A percentile compares a stretch with the other conserved stretches of the same genome.
These are phyloP conservation scores for Paecilomyces fulvus DNA, from an alignment of 2,329 filamentous ascomycete genomes.

Conservation along the genomic window DNA sequence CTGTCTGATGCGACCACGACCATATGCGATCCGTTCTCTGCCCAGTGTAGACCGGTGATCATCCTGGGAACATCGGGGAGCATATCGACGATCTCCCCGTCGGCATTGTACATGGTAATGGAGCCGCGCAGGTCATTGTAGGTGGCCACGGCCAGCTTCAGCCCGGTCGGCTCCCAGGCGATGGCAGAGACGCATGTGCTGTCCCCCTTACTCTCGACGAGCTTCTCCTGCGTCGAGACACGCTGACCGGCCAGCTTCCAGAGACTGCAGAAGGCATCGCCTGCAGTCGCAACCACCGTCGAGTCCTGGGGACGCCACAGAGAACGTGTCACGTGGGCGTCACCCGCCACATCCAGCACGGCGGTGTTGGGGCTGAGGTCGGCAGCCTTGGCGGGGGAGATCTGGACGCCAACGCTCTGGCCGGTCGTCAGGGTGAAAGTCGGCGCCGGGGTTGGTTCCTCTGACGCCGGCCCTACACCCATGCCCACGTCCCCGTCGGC, in stretches of 20 bases:
- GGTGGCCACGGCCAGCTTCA: slow-evolving; percentile 39
- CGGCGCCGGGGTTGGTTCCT: slow-evolving; percentile 22
- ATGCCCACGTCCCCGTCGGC: slow-evolving; percentile 39
- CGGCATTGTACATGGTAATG: slow-evolving; percentile 36
- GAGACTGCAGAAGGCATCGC: slow-evolving; percentile 37
- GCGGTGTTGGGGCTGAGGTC: slow-evolving; percentile 38
- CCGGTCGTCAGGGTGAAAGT: slow-evolving; percentile 36
- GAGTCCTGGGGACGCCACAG: slow-evolving; percentile 39
- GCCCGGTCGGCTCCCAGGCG: slow-evolving; percentile 38
- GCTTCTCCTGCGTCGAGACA: slow-evolving; percentile 20
- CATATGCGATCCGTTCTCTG: slow-evolving; percentile 28
- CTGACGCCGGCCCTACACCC: slow-evolving; percentile 27
- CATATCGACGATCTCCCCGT: slow-evolving; percentile 36
- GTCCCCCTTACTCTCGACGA: slow-evolving; percentile 27
- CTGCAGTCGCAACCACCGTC: slow-evolving; percentile 32
- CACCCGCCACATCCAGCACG: slow-evolving; percentile 29
- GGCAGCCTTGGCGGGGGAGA: slow-evolving; percentile 39
- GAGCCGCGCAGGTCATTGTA: slow-evolving; percentile 35
- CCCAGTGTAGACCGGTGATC: slow-evolving; percentile 37
- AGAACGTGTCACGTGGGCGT: slow-evolving; percentile 32
- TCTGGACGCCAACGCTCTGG: slow-evolving; percentile 40
- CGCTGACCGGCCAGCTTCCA: slow-evolving; percentile 32
- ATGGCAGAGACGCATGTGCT: slow-evolving; percentile 34
- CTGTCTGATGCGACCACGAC: slow-evolving; percentile 36
- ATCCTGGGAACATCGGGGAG: slow-evolving; percentile 37